Evolutionary conservation across 1,139 yeast species (phyloP), one percentile per base, ranked within the genome.

Genomic region (Insectozyma bohioensis): DNA sequence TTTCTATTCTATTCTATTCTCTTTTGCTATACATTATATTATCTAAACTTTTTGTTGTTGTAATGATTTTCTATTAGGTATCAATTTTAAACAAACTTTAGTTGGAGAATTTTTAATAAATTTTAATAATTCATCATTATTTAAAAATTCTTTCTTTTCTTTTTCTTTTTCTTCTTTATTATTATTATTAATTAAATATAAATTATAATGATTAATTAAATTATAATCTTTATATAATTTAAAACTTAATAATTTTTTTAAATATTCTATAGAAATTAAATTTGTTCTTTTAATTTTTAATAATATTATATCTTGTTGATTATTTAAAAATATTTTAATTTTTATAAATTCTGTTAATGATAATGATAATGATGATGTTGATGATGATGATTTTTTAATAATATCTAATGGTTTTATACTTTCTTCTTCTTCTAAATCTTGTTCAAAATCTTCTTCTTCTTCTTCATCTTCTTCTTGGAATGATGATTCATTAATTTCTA

Each of bases 161-260:
- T 15, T 9, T 19, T 5, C 12, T 12, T n/a, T n/a, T n/a, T n/a
- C n/a, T n/a, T n/a, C n/a, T 6, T 28, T 31, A 20, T 26, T 36
- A 24, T 41, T 49, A 15, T 36, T 37, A 20, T 49, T 46, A 21
- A 42, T 42, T 31, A 63, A 51, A 10, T 12, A 2, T 14, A 24
- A 30, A 19, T 42, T 47, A 39, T 61, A 63, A 40, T 63, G 69
- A 36, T 51, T 47, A 15, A 50, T 52, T 36, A 62, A 51, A 30
- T 51, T 54, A 37, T 45, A 48, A 39, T 63, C 68, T 37, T 57
- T 60, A 42, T 61, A 63, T 27, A 64, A 58, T 41, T 63, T 63
- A 43, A 45, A 51, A 26, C 63, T 57, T 12, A 63, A 39, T 29
- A 58, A 40, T 40, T 53, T 55, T 40, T 63, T 63, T 40, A 63